phyloP scores from a whole-genome alignment of 768 basidiomycete genomes.

The Leccinum subtestaceum region DNA sequence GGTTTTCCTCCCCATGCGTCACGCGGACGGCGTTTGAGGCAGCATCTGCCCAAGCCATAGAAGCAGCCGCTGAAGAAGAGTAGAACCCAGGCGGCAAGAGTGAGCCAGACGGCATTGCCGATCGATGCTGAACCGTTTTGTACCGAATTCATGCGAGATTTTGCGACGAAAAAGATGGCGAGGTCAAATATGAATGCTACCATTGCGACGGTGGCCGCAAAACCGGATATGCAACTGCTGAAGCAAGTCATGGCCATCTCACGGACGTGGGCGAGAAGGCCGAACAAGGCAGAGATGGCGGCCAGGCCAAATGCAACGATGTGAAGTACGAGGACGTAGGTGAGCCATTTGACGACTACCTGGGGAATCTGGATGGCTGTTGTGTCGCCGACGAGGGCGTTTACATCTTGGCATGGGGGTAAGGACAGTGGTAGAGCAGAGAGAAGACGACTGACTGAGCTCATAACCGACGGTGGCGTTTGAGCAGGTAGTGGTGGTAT shows the following conservation, averaged over 20 bases:
- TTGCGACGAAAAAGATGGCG: conserved; percentile 86
- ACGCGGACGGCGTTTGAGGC: conserved; percentile 56
- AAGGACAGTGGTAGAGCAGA: conserved; percentile 5
- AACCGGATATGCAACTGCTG: conserved; percentile 76
- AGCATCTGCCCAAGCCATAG: conserved; percentile 82
- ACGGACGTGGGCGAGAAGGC: conserved; percentile 83
- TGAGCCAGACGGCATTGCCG: conserved; percentile 91
- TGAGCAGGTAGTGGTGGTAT: conserved; percentile 65
- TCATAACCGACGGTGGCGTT: conserved; percentile 82
- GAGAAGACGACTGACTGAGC: conserved; percentile 56
- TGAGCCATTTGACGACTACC: conserved; percentile 90
- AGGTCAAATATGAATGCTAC: conserved; percentile 93
- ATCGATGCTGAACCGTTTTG: conserved; percentile 73
- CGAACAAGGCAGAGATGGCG: conserved; percentile 71
- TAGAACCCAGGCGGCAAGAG: conserved; percentile 79
- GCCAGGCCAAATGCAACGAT: conserved; percentile 80
- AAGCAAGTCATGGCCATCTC: conserved; percentile 84
- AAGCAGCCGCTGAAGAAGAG: conserved; percentile 91
- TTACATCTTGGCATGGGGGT: conserved; percentile 58
- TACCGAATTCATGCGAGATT: conserved; percentile 73
- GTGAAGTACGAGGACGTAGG: conserved; percentile 89
- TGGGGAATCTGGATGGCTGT: conserved; percentile 68
- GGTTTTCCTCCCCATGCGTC: conserved; percentile 40
- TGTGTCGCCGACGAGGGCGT: conserved; percentile 69
- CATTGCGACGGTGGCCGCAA: conserved; percentile 76